phyloP scores from a whole-genome alignment of 108 stramenopile genomes.

The Nannochloropsis salina region DNA sequence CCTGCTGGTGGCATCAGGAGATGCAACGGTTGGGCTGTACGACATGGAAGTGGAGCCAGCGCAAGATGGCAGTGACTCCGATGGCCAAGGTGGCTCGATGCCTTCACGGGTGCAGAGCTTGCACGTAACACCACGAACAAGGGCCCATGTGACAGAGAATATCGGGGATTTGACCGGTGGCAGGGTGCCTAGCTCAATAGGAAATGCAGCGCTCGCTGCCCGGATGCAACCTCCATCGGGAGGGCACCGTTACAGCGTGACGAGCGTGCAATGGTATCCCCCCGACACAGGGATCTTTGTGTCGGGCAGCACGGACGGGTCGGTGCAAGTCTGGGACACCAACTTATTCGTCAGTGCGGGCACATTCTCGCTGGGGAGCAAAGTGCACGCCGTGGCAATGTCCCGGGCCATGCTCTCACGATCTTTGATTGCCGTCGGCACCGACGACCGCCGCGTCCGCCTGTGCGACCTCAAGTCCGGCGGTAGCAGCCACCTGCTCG shows the following conservation, averaged over 20 bases:
- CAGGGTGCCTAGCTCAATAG: too few relatives aligned
- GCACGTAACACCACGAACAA: slow-evolving; percentile 33
- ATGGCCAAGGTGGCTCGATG: neutral
- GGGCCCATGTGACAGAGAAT: neutral
- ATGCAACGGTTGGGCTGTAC: neutral
- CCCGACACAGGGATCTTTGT: slow-evolving; percentile 43
- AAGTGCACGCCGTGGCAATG: slow-evolving; percentile 32
- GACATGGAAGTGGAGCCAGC: neutral
- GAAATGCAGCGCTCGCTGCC: neutral
- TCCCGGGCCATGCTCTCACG: slow-evolving; percentile 25
- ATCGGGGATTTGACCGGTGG: too few relatives aligned
- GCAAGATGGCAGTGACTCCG: neutral
- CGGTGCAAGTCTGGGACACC: slow-evolving; percentile 43
- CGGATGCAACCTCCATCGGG: neutral
- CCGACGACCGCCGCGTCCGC: slow-evolving; percentile 26
- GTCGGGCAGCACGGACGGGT: slow-evolving; percentile 38
- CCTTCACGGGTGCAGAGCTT: slow-evolving; percentile 12
- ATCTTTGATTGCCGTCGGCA: slow-evolving; percentile 35
- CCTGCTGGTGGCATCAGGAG: slow-evolving; percentile 33
- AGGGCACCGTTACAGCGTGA: neutral
- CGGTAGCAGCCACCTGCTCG: slow-evolving; percentile 29
- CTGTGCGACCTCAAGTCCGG: slow-evolving; percentile 45
- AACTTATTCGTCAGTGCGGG: slow-evolving; percentile 28
- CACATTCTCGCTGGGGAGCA: neutral
- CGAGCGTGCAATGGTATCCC: slow-evolving; percentile 27